Base-by-base conservation (phyloP, 495 filamentous ascomycete species). In the Cudoniella acicularis region DNA sequence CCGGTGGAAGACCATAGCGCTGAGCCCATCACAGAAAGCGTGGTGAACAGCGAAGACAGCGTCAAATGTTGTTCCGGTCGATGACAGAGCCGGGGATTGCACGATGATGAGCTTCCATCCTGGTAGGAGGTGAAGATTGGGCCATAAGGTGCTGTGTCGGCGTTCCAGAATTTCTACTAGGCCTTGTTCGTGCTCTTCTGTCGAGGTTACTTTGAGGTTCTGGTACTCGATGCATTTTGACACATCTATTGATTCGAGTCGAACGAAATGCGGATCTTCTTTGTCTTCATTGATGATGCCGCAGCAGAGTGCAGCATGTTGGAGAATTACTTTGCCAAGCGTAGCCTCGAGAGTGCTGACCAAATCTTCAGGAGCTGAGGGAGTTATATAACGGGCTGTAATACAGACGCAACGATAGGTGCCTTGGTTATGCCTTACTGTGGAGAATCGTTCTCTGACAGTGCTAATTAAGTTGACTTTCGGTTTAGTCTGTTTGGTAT, bases 11-110 rank as follows among this genome's bases (percentile, higher is more conserved):
- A 65, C 57, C 52, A 65, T 62, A 1, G 63, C 69, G 49, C 69
- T 68, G 22, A 64, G 25, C 23, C 69, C 69, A 54, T 71, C 69
- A 1, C 16, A 42, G 25, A 68, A 51, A 10, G 59, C 67, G 30
- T 71, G 69, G 45, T 70, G 68, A 53, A 57, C 69, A 27, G 57
- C 61, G 54, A 68, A 65, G 10, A 66, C 46, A 2, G 64, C 52
- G 45, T 71, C 67, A 26, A 70, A 57, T 1, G 2, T 36, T 0
- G 18, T 42, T 23, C 41, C 36, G 1, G 23, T 11, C 26, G 43
- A 55, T 23, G 48, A 24, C 2, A 43, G 11, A 10, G 30, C 16
- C 1, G n/a, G 17, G 23, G 58, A 27, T n/a, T 57, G 52, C 10
- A 71, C 18, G n/a, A 71, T 42, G 26, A 62, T 54, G 3, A 71